phyloP scores from a whole-genome alignment of 2,329 filamentous ascomycete species.

The Alternaria triticina region DNA sequence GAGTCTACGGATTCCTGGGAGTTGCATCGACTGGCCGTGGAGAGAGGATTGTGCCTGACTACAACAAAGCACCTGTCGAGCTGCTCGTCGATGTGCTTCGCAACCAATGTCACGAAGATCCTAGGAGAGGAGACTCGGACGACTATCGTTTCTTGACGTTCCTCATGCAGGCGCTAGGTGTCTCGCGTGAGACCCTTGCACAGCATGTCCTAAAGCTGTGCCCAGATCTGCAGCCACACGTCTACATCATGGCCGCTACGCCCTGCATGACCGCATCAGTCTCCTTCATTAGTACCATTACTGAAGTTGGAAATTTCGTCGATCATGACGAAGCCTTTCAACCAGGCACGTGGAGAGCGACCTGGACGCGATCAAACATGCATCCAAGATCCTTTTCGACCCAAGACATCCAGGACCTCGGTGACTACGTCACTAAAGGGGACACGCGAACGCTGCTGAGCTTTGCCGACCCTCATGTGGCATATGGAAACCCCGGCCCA shows the following conservation, averaged over 20 bases:
- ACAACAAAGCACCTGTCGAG: constrained; percentile 13
- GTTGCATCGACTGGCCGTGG: constrained; percentile 13
- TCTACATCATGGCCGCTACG: constrained; percentile 14
- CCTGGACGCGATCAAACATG: constrained; percentile 13
- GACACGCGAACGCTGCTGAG: background rate
- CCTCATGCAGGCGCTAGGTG: constrained; percentile 12
- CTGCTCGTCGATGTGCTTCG: constrained; percentile 20
- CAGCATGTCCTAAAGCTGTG: constrained; percentile 10
- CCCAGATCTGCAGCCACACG: constrained; percentile 1
- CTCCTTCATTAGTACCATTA: constrained; percentile 11
- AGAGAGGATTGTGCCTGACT: constrained; percentile 17
- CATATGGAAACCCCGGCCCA: constrained; percentile 4
- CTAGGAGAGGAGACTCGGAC: constrained; percentile 4
- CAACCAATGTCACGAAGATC: constrained; percentile 10
- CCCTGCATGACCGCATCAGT: constrained; percentile 11
- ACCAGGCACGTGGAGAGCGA: constrained; percentile 3
- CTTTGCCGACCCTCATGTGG: constrained; percentile 12
- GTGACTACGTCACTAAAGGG: background rate
- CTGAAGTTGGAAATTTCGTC: constrained; percentile 8
- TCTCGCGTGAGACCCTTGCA: constrained; percentile 15
- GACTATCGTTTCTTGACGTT: constrained; percentile 14
- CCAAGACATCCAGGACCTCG: constrained; percentile 11
- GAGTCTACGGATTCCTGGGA: constrained; percentile 18
- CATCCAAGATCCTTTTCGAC: constrained; percentile 8
- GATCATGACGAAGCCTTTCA: constrained; percentile 14